Conservation (phyloP, 306 rosid species). For the Geum urbanum region DNA sequence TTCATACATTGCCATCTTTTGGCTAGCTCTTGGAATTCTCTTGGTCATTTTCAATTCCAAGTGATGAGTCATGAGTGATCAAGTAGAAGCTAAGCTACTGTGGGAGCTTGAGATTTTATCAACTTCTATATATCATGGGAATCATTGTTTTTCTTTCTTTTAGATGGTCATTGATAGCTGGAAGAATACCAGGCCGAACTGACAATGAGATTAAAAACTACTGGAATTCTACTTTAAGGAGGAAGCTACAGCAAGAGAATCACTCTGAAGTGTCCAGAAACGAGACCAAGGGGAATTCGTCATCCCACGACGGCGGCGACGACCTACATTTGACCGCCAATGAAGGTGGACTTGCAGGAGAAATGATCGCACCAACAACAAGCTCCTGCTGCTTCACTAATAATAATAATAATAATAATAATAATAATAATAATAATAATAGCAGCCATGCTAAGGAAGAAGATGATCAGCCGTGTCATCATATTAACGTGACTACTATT, state of each 20-base stretch:
- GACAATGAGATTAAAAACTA: constrained; percentile 40
- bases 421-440: neutral
- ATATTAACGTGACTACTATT: neutral
- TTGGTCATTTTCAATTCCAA: too few relatives aligned
- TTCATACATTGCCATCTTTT: too few relatives aligned
- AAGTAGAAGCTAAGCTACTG: too few relatives aligned
- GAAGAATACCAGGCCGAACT: constrained; percentile 38
- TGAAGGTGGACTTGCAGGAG: neutral
- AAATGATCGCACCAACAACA: neutral
- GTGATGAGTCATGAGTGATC: too few relatives aligned
- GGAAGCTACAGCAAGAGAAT: constrained; percentile 10
- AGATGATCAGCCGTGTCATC: neutral
- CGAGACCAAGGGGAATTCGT: neutral
- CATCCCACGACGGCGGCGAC: neutral
- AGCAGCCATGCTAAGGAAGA: neutral
- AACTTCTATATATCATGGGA: too few relatives aligned
- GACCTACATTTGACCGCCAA: neutral
- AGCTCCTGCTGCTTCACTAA: neutral
- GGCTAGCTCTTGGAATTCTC: too few relatives aligned
- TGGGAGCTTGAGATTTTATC: too few relatives aligned
- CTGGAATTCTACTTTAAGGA: constrained; percentile 31
- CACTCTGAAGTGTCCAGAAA: neutral
- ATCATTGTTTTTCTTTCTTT: too few relatives aligned
- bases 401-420: neutral
- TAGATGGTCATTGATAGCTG: constrained; percentile 34